Percentiles rank a stretch among this genome's conserved stretches.
phyloP scores from a whole-genome alignment of 2,329 filamentous ascomycete species.

The Trichoderma cornu-damae region DNA sequence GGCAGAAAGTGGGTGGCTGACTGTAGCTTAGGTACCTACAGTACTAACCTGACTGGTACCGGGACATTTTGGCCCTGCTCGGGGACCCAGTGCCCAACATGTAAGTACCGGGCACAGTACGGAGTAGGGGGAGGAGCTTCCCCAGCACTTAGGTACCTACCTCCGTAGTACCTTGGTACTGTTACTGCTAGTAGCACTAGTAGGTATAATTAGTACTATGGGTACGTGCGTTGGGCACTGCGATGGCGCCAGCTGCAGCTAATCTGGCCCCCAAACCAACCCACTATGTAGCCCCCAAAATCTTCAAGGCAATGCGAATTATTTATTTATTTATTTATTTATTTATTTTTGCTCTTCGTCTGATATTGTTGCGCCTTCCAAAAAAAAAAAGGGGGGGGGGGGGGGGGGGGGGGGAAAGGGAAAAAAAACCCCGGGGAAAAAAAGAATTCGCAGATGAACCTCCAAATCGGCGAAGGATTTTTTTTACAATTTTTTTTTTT shows the following conservation, averaged over 20 bases:
- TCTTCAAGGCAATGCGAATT: constrained; percentile 5
- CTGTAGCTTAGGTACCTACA: background rate
- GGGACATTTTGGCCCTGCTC: background rate
- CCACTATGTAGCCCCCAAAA: constrained; percentile 13
- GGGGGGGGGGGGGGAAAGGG: background rate
- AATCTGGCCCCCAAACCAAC: constrained; percentile 10
- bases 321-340: no score
- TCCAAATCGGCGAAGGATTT: background rate
- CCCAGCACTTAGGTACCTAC: background rate
- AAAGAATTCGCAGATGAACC: no score
- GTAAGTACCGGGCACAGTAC: background rate
- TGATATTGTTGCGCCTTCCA: background rate
- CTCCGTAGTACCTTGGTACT: no score
- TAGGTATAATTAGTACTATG: no score
- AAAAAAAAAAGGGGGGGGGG: background rate
- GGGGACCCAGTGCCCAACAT: background rate
- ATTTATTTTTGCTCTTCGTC: constrained; percentile 4
- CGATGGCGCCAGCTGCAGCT: background rate
- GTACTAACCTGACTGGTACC: background rate
- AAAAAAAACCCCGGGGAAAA: background rate
- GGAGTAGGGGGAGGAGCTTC: background rate
- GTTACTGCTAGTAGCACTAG: no score
- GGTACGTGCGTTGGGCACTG: no score
- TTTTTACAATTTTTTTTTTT: no score
- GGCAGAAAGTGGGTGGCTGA: background rate